These are phyloP conservation scores for Tolypocladium pustulatum DNA, from an alignment of 2,329 filamentous ascomycete genomes.

Conservation along the genomic window DNA sequence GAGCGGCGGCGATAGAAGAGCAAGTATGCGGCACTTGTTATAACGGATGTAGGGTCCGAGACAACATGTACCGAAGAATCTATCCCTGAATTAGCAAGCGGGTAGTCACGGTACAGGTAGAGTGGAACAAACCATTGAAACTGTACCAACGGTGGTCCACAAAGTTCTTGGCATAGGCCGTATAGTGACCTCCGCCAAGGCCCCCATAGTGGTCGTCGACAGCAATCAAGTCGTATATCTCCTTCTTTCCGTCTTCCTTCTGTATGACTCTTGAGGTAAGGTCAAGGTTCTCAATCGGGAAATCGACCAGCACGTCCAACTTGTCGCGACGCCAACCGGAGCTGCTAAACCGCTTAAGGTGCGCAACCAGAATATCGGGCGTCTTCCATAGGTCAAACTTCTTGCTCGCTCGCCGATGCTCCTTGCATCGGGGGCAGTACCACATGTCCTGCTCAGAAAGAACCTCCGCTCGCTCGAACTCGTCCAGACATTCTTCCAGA, in stretches of 20 bases:
- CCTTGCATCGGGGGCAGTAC: conserved; percentile 95
- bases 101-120: background rate
- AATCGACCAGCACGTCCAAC: conserved; percentile 82
- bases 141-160: conserved; percentile 85
- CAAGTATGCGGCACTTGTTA: conserved; percentile 76
- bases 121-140: conserved; percentile 69
- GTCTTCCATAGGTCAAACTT: conserved; percentile 96
- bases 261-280: conserved; percentile 70
- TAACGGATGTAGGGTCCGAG: conserved; percentile 48
- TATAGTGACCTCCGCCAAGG: conserved; percentile 91
- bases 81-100: conserved; percentile 22
- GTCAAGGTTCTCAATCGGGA: conserved; percentile 80
- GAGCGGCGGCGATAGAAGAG: conserved; percentile 91
- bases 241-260: conserved; percentile 67
- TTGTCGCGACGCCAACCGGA: conserved; percentile 78
- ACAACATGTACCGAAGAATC: conserved; percentile 63
- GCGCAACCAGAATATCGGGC: conserved; percentile 88
- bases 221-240: conserved; percentile 86
- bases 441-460: conserved; percentile 93
- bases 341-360: conserved; percentile 91
- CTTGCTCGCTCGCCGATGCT: conserved; percentile 84
- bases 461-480: conserved; percentile 89
- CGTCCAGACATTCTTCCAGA: conserved; percentile 82
- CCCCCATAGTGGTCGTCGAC: conserved; percentile 95
- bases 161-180: conserved; percentile 88